These are phyloP conservation scores for Peziza echinospora DNA, from an alignment of 495 filamentous ascomycete species.

Conservation along the genomic window DNA sequence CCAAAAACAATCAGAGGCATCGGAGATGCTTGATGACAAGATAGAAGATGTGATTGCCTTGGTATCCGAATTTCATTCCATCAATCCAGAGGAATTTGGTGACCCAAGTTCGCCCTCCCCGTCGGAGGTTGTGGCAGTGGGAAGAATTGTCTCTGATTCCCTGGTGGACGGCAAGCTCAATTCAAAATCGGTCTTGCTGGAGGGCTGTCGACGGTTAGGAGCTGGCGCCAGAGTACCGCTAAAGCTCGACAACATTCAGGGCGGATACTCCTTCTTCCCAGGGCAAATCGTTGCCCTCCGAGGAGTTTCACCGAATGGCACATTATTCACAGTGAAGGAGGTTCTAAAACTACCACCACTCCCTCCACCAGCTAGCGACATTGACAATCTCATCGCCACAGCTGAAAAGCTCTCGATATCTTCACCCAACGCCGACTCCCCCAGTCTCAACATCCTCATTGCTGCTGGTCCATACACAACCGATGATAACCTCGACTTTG, in stretches of 20 bases:
- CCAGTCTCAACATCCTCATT: constrained; percentile 54
- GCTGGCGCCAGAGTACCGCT: constrained; percentile 61
- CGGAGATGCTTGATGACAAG: constrained; percentile 79
- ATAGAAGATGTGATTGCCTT: constrained; percentile 67
- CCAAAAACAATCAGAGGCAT: constrained; percentile 79
- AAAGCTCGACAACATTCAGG: constrained; percentile 42
- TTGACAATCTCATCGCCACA: constrained; percentile 36
- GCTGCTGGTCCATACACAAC: constrained; percentile 78
- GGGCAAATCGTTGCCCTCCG: constrained; percentile 77
- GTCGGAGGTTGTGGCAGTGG: constrained; percentile 69
- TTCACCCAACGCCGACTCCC: constrained; percentile 37
- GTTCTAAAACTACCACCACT: constrained; percentile 52
- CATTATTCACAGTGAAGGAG: constrained; percentile 61
- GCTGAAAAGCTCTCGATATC: constrained; percentile 40
- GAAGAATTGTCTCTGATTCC: constrained; percentile 71
- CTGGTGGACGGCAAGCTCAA: constrained; percentile 62
- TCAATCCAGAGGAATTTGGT: constrained; percentile 67
- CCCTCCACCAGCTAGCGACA: constrained; percentile 41
- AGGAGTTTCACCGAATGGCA: constrained; percentile 70
- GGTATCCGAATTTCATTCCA: constrained; percentile 49
- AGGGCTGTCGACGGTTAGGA: constrained; percentile 68
- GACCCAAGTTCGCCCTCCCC: constrained; percentile 68
- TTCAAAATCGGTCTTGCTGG: constrained; percentile 58
- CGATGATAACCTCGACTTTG: constrained; percentile 75
- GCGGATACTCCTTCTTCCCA: constrained; percentile 68